Base-by-base conservation (phyloP, 2,329 filamentous ascomycete genomes). In the Penicillium rolfsii region DNA sequence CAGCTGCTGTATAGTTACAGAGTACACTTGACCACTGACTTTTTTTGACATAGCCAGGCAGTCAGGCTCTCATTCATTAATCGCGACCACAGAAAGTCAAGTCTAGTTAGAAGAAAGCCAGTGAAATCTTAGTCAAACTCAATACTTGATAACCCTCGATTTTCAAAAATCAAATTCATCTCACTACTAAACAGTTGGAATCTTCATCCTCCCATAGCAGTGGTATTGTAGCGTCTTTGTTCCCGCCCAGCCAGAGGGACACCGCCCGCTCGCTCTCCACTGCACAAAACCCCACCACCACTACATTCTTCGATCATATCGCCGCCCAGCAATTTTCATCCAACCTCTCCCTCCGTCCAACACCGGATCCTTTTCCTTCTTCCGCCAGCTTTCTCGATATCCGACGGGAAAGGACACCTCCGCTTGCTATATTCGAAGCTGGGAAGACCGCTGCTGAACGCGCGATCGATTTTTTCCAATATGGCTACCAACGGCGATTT, bases 401-500 rank as follows among this genome's bases (percentile, higher is more conserved):
- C 54, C 57, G 53, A 57, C 41, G 53, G 41, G 48, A 33, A 43
- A 48, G 53, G 36, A 28, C 41, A 22, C 22, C 45, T 48, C 58
- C 36, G 24, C 26, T 54, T 28, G 40, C 40, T 43, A 30, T 30
- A 54, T 30, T 33, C 45, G 38, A 54, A 43, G 36, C 24, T 30
- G 36, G 28, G 36, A 54, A 40, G 52, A 14, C 30, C 55, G 45
- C 52, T 55, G 61, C 57, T 63, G 40, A 49, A 52, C 55, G 59
- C 55, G 63, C 66, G 62, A 64, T 59, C 55, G 59, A 61, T 64
- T 62, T 66, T 61, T 67, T 63, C 79, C 79, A 82, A 72, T 75
- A 84, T 84, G 83, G 82, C 81, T 71, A 77, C 81, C 63, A 84
- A 84, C 77, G 83, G 82, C 73, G 82, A 84, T 71, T 82, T 81